Base-by-base conservation (phyloP, 2,329 filamentous ascomycete genomes). In the Aurifilum marmelostoma region DNA sequence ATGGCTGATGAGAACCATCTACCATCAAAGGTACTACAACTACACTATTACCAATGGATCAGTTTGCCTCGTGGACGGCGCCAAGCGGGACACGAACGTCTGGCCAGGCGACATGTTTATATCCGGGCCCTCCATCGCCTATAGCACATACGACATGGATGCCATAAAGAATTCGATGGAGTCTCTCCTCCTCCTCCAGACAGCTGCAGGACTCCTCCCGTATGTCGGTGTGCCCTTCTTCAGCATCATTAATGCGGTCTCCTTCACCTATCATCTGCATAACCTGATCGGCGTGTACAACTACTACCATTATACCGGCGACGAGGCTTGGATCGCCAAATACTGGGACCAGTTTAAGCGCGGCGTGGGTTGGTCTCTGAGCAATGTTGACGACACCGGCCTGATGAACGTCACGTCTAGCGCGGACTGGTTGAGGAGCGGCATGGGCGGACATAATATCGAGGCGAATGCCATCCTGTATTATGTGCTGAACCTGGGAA, bases 21-120 rank as follows among this genome's bases (percentile, higher is more conserved):
- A 4, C 18, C 6, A 34, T 21, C 6, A 7, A 47, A 79, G 77
- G 77, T 76, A 75, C 65, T 76, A 76, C 65, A 77, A 79, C 66
- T 77, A 75, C 64, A 78, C 75, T 43, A 74, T 79, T n/a, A 73
- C 75, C n/a, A 71, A 74, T 3, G 76, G 77, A 18, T 71, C 71
- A 18, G 73, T 76, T n/a, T 76, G 78, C n/a, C 75, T 76, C 0
- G 74, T 76, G 1, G 87, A 89, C 74, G 87, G 87, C 18, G 85
- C 85, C 1, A 89, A 89, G 74, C 80, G 87, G 41, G 87, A 89
- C 73, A 81, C 86, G 11, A 78, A 87, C 24, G 84, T 89, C 2
- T 90, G 87, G 87, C 83, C 87, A 14, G 88, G 88, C 1, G 88
- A 90, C 73, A 86, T 89, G 80, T 82, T 82, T 5, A 85, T 88